Evolutionary conservation across 1,139 yeast genomes (phyloP), one percentile per base, ranked within the genome.

Genomic region (Hansenula lynferdii): DNA sequence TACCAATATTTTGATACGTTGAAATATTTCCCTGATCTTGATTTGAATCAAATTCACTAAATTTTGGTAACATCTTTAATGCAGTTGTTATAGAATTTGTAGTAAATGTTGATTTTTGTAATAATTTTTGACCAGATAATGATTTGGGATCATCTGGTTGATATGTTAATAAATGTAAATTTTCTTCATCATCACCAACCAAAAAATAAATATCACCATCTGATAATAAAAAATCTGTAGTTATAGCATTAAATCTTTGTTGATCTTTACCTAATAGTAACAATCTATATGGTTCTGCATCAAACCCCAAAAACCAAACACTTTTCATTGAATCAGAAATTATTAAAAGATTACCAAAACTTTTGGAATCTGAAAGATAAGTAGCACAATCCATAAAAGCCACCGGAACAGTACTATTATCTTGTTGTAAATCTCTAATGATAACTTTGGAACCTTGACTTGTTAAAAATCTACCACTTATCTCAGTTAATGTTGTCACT

Each of bases 271-370:
- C 92, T 39, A 94, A 63, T 47, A 75, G 62, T 20, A 86, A 70
- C 82, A 92, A 80, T 47, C 97, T 68, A 60, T 85, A 90, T 1
- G 98, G 99, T 53, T 92, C 97, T 4, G 95, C 92, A 56, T 90
- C 96, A 61, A 89, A 90, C 1, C 97, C 97, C 20, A 81, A 82
- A 41, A 94, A 69, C 71, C 92, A 80, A 8, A 87, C 69, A 48
- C 95, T 84, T 49, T 85, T 84, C 60, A 80, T 69, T 0, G 87
- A 70, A 61, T 92, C 99, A 16, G 95, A 96, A 21, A 89, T 61
- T 3, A 87, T 51, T 21, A 90, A 58, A 54, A 90, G 65, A 58
- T 90, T 87, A 28, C 95, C 92, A 57, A 86, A 79, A 48, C 89
- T 74, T 60, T 90, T 90, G 20, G 87, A 75, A 48, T 85, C 95